These are phyloP conservation scores for Hygrophorus pudorinus DNA, from an alignment of 768 basidiomycete species.

Conservation along the genomic window DNA sequence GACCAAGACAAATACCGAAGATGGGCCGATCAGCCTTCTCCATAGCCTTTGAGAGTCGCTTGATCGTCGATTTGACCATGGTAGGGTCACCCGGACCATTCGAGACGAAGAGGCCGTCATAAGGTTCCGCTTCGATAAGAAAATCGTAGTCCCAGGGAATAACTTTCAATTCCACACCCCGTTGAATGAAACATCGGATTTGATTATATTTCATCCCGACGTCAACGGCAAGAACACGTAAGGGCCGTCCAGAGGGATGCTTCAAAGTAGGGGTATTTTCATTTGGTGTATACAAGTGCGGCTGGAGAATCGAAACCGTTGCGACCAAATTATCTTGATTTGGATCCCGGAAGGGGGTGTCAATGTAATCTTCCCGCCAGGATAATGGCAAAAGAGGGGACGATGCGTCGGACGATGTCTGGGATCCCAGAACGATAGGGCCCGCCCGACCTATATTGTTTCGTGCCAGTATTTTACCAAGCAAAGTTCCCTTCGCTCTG, in stretches of 20 bases:
- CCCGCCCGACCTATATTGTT: slow-evolving; percentile 29
- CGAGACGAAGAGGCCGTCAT: slow-evolving; percentile 92
- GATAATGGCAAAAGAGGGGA: slow-evolving; percentile 41
- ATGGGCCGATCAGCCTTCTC: slow-evolving; percentile 73
- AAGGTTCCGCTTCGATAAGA: slow-evolving; percentile 64
- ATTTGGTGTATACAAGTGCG: slow-evolving; percentile 60
- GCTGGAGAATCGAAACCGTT: slow-evolving; percentile 63
- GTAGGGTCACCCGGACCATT: slow-evolving; percentile 98
- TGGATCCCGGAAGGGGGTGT: slow-evolving; percentile 79
- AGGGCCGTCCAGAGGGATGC: slow-evolving; percentile 69
- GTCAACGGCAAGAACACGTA: slow-evolving; percentile 87
- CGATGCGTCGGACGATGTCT: slow-evolving; percentile 35
- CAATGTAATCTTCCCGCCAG: slow-evolving; percentile 81
- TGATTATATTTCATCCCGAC: slow-evolving; percentile 99
- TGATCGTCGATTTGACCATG: slow-evolving; percentile 65
- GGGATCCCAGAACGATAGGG: slow-evolving; percentile 21
- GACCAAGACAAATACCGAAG: slow-evolving; percentile 98
- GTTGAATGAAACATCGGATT: slow-evolving; percentile 87
- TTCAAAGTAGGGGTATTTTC: slow-evolving; percentile 30
- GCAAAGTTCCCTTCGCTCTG: slow-evolving; percentile 88
- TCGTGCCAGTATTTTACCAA: slow-evolving; percentile 73
- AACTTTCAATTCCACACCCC: slow-evolving; percentile 93
- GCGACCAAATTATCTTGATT: slow-evolving; percentile 89
- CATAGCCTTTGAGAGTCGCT: slow-evolving; percentile 55
- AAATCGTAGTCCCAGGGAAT: slow-evolving; percentile 98